phyloP scores from a whole-genome alignment of 345 rosid species.

The Bruguiera sexangula region DNA sequence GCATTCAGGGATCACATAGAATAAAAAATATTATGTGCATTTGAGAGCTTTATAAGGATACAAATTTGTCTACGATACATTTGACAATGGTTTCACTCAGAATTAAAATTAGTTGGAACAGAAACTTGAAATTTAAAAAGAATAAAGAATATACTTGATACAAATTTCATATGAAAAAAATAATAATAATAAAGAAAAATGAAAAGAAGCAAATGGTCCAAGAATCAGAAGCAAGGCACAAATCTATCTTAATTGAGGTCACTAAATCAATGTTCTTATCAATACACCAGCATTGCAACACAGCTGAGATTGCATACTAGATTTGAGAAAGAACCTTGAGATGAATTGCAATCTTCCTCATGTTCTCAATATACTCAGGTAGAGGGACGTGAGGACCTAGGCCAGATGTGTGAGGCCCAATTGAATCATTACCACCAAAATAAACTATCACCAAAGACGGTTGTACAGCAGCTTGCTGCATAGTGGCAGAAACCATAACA shows the following conservation, averaged over 20 bases:
- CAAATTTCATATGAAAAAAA: not conserved
- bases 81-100: not conserved
- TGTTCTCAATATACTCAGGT: constrained; percentile 67
- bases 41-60: not conserved
- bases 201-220: not conserved
- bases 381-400: constrained; percentile 94
- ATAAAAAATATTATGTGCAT: not conserved
- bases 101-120: not conserved
- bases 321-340: constrained; percentile 53
- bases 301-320: not conserved
- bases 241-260: too few relatives aligned
- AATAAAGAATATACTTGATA: not conserved
- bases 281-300: not conserved
- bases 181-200: too few relatives aligned
- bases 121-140: not conserved
- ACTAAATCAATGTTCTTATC: too few relatives aligned
- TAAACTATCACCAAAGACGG: constrained; percentile 85
- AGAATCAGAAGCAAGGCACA: not conserved
- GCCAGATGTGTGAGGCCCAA: constrained; percentile 93
- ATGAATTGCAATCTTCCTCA: constrained; percentile 72
- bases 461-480: constrained; percentile 64
- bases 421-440: constrained; percentile 96
- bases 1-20: not conserved
- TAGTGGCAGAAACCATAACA: not conserved
- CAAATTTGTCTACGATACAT: not conserved